Evolutionary conservation across 805 yeast species (phyloP).

Genomic region (Hanseniaspora jakobsenii): DNA sequence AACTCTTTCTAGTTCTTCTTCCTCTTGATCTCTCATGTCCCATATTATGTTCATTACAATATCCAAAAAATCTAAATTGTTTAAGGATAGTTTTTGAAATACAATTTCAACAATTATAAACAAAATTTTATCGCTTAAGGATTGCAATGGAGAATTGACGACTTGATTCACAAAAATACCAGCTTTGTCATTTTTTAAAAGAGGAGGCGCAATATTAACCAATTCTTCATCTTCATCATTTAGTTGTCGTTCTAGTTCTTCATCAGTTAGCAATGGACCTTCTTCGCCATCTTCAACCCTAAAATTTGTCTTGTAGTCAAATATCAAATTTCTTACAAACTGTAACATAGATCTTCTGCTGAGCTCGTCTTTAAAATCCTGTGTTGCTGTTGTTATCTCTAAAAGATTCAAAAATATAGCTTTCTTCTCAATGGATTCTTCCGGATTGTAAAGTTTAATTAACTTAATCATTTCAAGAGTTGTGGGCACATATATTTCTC

Average conservation of each 20-base stretch:
- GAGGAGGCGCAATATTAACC: conserved; percentile 2
- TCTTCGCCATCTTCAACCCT: conserved; percentile 33
- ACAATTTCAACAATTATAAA: conserved; percentile 40
- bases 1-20: conserved; percentile 26
- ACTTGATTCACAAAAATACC: too few relatives aligned
- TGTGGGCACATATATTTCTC: conserved; percentile 1
- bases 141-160: too few relatives aligned
- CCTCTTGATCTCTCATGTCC: conserved; percentile 58
- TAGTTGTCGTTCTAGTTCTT: conserved; percentile 37
- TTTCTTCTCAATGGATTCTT: background rate
- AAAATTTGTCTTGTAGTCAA: conserved; percentile 37
- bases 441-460: background rate
- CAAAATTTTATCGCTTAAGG: conserved; percentile 42
- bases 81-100: conserved; percentile 56
- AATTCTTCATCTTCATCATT: conserved; percentile 46
- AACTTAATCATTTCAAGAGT: conserved; percentile 10
- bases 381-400: conserved; percentile 1
- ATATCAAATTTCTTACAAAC: conserved; percentile 37
- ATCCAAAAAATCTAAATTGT: conserved; percentile 72
- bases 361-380: conserved; percentile 61
- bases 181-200: conserved; percentile 72
- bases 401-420: conserved; percentile 7
- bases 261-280: background rate
- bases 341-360: conserved; percentile 55
- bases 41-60: conserved; percentile 77